A percentile compares a stretch with the other conserved stretches of the same genome.
These are phyloP conservation scores for Babjeviella inositovora DNA, from an alignment of 805 yeast species.

Conservation along the genomic window DNA sequence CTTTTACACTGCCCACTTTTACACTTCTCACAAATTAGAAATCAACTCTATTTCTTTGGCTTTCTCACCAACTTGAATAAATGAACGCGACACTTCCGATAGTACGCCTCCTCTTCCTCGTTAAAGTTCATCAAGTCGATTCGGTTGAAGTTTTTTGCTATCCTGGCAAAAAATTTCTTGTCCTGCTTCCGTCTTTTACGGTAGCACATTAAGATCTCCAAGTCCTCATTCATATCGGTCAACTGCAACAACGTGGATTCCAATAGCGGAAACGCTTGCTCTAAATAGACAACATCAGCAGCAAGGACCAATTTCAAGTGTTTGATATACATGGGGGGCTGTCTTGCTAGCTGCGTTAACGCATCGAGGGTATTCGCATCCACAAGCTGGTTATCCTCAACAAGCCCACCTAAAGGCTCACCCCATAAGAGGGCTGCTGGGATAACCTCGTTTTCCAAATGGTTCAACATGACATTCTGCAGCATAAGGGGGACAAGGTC, in stretches of 20 bases:
- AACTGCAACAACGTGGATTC: conserved; percentile 30
- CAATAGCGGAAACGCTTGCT: conserved; percentile 32
- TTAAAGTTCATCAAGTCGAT: conserved; percentile 12
- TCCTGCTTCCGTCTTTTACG: conserved; percentile 30
- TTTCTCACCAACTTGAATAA: conserved; percentile 17
- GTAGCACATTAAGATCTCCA: conserved; percentile 31
- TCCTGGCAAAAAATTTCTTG: conserved; percentile 8
- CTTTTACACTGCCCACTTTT: no score
- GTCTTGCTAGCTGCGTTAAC: conserved; percentile 7
- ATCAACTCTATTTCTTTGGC: conserved; percentile 7
- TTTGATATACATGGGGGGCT: no score
- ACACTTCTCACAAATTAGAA: no score
- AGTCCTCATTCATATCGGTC: conserved; percentile 7
- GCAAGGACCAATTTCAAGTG: conserved; percentile 35
- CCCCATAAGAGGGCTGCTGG: conserved; percentile 31
- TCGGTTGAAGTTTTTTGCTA: conserved; percentile 13
- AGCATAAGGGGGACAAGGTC: conserved; percentile 29
- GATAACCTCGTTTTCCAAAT: conserved; percentile 13
- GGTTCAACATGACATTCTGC: conserved; percentile 23
- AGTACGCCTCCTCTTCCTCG: conserved; percentile 17
- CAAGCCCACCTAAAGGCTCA: conserved; percentile 3
- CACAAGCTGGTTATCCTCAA: conserved; percentile 4
- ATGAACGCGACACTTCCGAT: conserved; percentile 19
- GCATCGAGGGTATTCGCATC: conserved; percentile 17
- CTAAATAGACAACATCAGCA: conserved; percentile 46